Conservation (phyloP, 2,329 filamentous ascomycete genomes). For the Periconia macrospinosa region DNA sequence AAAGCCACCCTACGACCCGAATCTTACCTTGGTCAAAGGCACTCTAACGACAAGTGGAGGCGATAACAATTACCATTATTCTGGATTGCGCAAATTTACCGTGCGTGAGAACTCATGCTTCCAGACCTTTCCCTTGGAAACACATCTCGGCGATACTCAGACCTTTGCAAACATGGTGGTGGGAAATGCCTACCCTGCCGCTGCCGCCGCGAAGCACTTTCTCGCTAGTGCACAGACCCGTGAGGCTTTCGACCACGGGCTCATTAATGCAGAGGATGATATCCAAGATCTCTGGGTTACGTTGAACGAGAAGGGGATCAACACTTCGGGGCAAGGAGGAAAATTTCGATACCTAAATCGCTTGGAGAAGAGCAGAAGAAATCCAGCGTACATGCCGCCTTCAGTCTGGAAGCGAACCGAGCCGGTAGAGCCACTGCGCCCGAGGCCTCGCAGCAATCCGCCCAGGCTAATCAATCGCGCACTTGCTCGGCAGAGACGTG, state of each 20-base stretch:
- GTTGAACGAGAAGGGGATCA: background rate
- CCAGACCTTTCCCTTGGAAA: constrained; percentile 16
- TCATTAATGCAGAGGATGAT: constrained; percentile 27
- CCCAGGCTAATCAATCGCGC: background rate
- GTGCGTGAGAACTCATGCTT: constrained; percentile 20
- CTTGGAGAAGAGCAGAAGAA: background rate
- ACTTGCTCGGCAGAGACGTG: background rate
- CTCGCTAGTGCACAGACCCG: constrained; percentile 8
- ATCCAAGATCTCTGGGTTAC: constrained; percentile 14
- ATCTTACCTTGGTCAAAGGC: constrained; percentile 3
- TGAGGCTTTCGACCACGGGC: constrained; percentile 28
- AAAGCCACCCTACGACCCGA: constrained; percentile 10
- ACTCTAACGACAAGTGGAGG: constrained; percentile 23
- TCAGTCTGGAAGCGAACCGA: background rate
- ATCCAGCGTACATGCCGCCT: background rate
- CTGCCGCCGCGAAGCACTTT: constrained; percentile 14
- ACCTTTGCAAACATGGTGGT: constrained; percentile 14
- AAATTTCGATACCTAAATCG: background rate
- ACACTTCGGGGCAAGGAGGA: background rate
- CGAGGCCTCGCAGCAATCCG: background rate
- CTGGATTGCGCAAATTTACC: constrained; percentile 17
- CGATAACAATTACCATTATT: constrained; percentile 15
- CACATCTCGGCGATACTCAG: constrained; percentile 13
- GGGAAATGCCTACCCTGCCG: constrained; percentile 27
- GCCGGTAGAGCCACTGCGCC: background rate